Conservation (phyloP, 2,329 filamentous ascomycete genomes). For the Penicillium sp. region DNA sequence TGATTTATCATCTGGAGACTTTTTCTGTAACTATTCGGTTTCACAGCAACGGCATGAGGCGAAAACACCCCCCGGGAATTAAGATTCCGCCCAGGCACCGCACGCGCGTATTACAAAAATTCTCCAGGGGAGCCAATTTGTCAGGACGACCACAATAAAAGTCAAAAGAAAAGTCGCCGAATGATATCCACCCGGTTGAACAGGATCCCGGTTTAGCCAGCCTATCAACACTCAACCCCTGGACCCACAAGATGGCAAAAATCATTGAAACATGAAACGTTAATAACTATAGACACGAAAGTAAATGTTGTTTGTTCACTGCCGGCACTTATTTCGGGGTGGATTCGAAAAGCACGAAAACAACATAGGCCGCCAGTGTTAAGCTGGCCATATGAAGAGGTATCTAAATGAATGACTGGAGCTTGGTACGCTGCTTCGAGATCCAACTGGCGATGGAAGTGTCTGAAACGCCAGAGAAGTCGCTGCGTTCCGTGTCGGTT, state of each 20-base stretch:
- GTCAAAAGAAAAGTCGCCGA: not conserved
- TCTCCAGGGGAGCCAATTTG: not conserved
- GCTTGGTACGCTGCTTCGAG: not conserved
- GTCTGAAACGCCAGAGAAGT: not conserved
- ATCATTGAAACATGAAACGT: not conserved
- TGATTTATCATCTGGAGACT: constrained; percentile 1
- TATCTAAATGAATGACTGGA: not conserved
- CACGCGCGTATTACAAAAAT: not conserved
- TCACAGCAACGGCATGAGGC: not conserved
- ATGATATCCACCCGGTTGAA: constrained; percentile 1
- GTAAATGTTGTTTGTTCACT: not conserved
- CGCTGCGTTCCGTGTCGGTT: constrained; percentile 2
- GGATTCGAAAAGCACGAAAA: too few species aligned
- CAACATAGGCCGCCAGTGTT: not conserved
- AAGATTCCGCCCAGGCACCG: not conserved
- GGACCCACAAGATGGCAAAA: not conserved
- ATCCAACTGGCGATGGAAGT: not conserved
- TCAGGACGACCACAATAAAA: not conserved
- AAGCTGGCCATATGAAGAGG: not conserved
- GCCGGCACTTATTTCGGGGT: too few species aligned
- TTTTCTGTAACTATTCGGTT: not conserved
- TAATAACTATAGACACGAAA: not conserved
- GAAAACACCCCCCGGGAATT: not conserved
- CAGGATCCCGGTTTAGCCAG: not conserved
- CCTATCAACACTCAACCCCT: not conserved